Evolutionary conservation across 2,329 filamentous ascomycete species (phyloP).

Genomic region (Xylariales sp.): DNA sequence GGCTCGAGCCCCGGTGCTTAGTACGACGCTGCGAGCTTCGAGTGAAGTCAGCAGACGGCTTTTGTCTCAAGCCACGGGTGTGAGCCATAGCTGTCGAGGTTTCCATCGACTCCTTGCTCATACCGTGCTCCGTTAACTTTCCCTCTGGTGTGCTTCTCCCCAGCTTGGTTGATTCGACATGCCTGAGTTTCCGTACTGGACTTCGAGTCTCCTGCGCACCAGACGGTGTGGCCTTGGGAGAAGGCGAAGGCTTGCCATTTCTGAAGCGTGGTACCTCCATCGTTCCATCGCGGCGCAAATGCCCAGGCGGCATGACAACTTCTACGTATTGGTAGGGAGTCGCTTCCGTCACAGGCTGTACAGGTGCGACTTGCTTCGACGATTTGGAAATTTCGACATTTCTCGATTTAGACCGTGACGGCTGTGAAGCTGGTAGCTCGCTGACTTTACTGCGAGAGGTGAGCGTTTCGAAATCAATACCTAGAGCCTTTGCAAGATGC

Average conservation of each 20-base stretch:
- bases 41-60: no score
- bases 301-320: slow-evolving; percentile 10
- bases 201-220: neutral
- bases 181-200: no score
- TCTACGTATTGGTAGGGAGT: slow-evolving; percentile 13
- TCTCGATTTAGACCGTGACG: no score
- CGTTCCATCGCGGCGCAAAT: slow-evolving; percentile 8
- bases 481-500: slow-evolving; percentile 23
- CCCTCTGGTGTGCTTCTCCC: neutral
- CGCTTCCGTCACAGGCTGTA: slow-evolving; percentile 12
- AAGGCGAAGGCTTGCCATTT: neutral
- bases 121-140: neutral
- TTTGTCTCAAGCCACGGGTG: no score
- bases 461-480: slow-evolving; percentile 11
- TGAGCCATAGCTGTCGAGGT: no score
- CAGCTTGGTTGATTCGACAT: neutral
- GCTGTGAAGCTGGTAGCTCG: neutral
- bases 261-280: neutral
- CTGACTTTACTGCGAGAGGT: neutral
- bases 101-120: neutral
- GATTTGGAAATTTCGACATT: slow-evolving; percentile 1
- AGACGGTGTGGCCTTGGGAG: neutral
- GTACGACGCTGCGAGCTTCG: no score
- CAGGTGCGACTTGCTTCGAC: slow-evolving; percentile 13
- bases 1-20: no score